Conservation (phyloP, 495 filamentous ascomycete species). For the Astrothelium subdiscretum region DNA sequence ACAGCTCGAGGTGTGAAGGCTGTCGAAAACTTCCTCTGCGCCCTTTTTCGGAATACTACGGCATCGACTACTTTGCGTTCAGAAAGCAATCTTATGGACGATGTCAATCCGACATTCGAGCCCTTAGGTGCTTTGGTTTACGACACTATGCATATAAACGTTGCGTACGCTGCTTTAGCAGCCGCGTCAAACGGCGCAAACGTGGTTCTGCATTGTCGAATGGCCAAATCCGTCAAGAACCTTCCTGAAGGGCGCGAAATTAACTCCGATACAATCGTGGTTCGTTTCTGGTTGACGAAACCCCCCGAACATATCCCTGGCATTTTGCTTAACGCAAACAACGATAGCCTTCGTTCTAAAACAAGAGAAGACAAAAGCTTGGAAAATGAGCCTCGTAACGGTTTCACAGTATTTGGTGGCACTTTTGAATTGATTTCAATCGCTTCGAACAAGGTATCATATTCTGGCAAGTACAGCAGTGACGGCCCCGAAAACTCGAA, state of each 20-base stretch:
- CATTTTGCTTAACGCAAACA: background rate
- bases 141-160: background rate
- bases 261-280: background rate
- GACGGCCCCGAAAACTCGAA: background rate
- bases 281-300: background rate
- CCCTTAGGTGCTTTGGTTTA: background rate
- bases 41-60: background rate
- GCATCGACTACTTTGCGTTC: background rate
- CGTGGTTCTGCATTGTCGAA: background rate
- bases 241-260: background rate
- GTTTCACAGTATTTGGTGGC: background rate
- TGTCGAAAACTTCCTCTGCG: background rate
- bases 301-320: background rate
- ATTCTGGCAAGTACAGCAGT: background rate
- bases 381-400: background rate
- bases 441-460: background rate
- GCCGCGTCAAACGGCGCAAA: background rate
- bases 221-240: background rate
- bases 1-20: background rate
- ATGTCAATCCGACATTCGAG: background rate
- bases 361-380: background rate
- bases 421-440: background rate
- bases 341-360: background rate
- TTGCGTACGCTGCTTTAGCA: background rate
- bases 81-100: too few species aligned